phyloP scores from a whole-genome alignment of 2,329 filamentous ascomycete genomes.

The Cryoendolithus antarcticus region DNA sequence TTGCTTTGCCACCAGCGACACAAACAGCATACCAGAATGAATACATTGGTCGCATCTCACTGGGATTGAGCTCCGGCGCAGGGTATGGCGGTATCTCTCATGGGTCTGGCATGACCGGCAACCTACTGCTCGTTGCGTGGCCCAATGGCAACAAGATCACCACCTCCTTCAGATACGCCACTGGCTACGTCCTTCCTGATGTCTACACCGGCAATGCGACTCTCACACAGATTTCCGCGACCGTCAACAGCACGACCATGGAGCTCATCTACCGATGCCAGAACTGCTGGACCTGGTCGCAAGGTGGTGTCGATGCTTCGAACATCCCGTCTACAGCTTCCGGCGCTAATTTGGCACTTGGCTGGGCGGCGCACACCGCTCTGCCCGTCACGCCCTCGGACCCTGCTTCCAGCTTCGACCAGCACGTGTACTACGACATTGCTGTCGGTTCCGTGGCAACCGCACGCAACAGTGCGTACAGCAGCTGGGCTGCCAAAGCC shows the following conservation, averaged over 20 bases:
- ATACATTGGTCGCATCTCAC: constrained; percentile 48
- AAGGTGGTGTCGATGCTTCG: constrained; percentile 26
- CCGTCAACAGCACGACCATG: constrained; percentile 46
- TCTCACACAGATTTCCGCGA: constrained; percentile 48
- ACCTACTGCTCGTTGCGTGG: constrained; percentile 47
- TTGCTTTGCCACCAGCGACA: constrained; percentile 39
- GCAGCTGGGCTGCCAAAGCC: constrained; percentile 23
- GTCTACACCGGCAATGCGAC: constrained; percentile 51
- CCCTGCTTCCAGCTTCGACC: constrained; percentile 34
- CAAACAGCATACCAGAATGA: constrained; percentile 34
- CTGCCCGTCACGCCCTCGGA: constrained; percentile 18
- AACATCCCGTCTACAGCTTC: constrained; percentile 24
- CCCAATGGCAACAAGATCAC: constrained; percentile 40
- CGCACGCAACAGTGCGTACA: constrained; percentile 35
- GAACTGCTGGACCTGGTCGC: constrained; percentile 33
- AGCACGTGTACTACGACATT: constrained; percentile 43
- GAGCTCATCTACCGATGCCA: constrained; percentile 53
- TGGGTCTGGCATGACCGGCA: constrained; percentile 45
- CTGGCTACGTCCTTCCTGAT: constrained; percentile 46
- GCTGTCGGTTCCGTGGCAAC: constrained; percentile 38
- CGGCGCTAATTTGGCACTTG: constrained; percentile 18
- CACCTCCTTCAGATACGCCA: constrained; percentile 46
- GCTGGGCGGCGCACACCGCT: constrained; percentile 18
- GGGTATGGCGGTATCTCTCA: constrained; percentile 52
- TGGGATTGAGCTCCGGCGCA: constrained; percentile 26